Evolutionary conservation across 768 basidiomycete species (phyloP).

Genomic region (Termitomyces sp.): DNA sequence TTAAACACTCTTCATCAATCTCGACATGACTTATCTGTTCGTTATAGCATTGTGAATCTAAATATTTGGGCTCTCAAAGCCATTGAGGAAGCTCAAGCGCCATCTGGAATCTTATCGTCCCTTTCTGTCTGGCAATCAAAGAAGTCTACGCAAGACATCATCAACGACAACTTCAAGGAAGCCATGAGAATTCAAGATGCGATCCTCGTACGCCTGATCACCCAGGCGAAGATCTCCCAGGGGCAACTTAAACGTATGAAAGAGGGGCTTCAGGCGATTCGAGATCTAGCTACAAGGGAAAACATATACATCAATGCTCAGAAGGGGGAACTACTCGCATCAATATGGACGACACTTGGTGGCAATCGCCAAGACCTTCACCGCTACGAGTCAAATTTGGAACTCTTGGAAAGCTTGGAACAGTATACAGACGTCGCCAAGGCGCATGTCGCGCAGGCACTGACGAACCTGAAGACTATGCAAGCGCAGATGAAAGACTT

Average conservation of each 20-base stretch:
- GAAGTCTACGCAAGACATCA: constrained; percentile 18
- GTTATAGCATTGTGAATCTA: constrained; percentile 38
- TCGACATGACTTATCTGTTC: background rate
- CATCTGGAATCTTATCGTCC: constrained; percentile 1
- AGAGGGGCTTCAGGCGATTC: constrained; percentile 30
- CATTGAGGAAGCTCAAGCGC: constrained; percentile 24
- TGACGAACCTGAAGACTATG: constrained; percentile 39
- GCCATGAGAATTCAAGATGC: constrained; percentile 38
- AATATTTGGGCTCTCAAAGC: constrained; percentile 42
- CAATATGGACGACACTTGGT: constrained; percentile 48
- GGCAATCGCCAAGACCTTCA: constrained; percentile 33
- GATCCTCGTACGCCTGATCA: constrained; percentile 33
- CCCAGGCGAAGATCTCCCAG: constrained; percentile 37
- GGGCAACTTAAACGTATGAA: constrained; percentile 41
- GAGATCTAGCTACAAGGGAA: constrained; percentile 38
- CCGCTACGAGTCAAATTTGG: constrained; percentile 27
- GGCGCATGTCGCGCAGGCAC: constrained; percentile 40
- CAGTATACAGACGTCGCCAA: constrained; percentile 37
- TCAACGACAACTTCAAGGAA: constrained; percentile 19
- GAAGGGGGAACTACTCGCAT: constrained; percentile 34
- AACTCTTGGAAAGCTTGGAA: constrained; percentile 33
- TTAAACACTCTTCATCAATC: constrained; percentile 6
- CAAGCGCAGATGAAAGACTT: constrained; percentile 49
- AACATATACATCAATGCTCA: constrained; percentile 24
- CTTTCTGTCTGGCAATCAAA: constrained; percentile 2